Conservation (phyloP, 2,329 filamentous ascomycete genomes). For the Talaromyces sp. region DNA sequence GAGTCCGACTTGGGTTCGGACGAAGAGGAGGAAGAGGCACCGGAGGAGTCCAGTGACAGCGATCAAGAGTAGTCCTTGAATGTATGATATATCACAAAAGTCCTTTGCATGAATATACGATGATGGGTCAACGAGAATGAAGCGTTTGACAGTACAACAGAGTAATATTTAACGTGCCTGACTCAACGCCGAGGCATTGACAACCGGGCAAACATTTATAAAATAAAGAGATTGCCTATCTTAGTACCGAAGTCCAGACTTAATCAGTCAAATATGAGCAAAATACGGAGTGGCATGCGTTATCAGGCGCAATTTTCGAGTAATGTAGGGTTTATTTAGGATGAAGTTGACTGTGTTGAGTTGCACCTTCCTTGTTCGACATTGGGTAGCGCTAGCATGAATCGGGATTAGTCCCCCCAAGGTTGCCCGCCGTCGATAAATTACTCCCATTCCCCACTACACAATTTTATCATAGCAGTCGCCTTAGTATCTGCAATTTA, state of each 20-base stretch:
- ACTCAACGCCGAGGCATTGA: not conserved
- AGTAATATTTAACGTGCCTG: not conserved
- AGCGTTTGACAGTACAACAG: not conserved
- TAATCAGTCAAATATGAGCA: not conserved
- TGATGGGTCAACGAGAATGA: not conserved
- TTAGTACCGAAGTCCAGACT: not conserved
- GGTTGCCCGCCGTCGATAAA: conserved; percentile 4
- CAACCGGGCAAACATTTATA: not conserved
- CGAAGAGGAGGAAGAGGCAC: conserved; percentile 17
- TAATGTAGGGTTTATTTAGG: not conserved
- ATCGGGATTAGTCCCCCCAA: not conserved
- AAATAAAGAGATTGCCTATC: not conserved
- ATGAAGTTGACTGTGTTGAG: not conserved
- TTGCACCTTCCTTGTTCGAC: not conserved
- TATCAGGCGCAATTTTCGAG: not conserved
- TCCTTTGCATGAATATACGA: conserved; percentile 2
- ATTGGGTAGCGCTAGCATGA: not conserved
- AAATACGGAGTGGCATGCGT: not conserved
- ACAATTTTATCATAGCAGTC: conserved; percentile 19
- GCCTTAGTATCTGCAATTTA: not conserved
- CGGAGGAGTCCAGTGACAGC: conserved; percentile 22
- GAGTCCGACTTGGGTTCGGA: conserved; percentile 56
- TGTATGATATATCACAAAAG: conserved; percentile 10
- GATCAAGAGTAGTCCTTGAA: conserved; percentile 19
- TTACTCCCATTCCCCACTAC: conserved; percentile 16